phyloP scores from a whole-genome alignment of 768 basidiomycete genomes.

The Xerocomellus intermedius region DNA sequence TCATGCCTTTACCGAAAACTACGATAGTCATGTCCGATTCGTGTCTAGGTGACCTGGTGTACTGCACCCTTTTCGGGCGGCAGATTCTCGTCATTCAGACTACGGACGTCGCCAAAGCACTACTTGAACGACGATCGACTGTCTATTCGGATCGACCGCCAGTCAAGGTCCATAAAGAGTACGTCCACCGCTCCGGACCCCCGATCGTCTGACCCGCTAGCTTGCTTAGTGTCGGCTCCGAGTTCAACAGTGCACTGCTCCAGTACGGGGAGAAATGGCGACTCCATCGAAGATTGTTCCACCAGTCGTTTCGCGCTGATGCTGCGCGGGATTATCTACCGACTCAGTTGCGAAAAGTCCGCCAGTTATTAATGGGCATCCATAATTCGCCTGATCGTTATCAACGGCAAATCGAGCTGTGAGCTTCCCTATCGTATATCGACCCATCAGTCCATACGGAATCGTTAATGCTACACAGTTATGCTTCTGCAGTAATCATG shows the following conservation, averaged over 20 bases:
- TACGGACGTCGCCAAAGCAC: conserved; percentile 29
- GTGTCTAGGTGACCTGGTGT: conserved; percentile 31
- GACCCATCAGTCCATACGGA: not conserved
- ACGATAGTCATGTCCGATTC: not conserved
- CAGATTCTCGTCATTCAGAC: conserved; percentile 36
- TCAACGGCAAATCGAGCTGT: conserved; percentile 32
- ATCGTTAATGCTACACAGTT: conserved; percentile 17
- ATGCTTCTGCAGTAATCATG: conserved; percentile 34
- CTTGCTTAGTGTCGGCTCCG: conserved; percentile 25
- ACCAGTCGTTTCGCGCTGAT: conserved; percentile 32
- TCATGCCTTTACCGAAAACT: not conserved
- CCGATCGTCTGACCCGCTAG: not conserved
- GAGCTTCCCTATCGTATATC: conserved; percentile 10
- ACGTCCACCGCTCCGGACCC: not conserved
- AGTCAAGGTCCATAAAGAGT: conserved; percentile 28
- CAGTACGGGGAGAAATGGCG: conserved; percentile 32
- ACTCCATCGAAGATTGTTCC: conserved; percentile 33
- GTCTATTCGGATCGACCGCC: conserved; percentile 40
- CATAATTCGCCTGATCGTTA: conserved; percentile 26
- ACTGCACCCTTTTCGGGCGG: conserved; percentile 32
- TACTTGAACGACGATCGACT: conserved; percentile 37
- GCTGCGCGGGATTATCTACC: conserved; percentile 26
- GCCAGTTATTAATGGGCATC: conserved; percentile 22
- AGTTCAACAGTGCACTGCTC: conserved; percentile 32
- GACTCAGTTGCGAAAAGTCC: conserved; percentile 29